Evolutionary conservation across 2,329 filamentous ascomycete genomes (phyloP), one percentile per base, ranked within the genome.

Genomic region (Epichloe gansuensis): DNA sequence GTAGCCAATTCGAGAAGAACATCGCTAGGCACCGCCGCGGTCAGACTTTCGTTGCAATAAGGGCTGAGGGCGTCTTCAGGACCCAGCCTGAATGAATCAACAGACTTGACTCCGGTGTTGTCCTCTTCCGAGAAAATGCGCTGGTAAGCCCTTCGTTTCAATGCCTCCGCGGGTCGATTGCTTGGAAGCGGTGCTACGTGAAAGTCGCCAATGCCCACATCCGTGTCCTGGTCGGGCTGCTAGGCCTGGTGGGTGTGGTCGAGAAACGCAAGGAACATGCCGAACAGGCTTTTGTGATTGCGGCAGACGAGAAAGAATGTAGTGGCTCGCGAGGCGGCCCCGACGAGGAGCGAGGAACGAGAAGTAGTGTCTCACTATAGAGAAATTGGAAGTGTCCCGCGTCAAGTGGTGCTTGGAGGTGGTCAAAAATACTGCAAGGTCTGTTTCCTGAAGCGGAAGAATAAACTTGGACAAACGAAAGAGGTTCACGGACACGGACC

Each of bases 121-220:
- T 52, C 50, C 8, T 55, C 52, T 9, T 60, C 55, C 3, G n/a
- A 15, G 6, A 28, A 35, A 34, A 11, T 3, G 25, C 11, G 6
- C 8, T 21, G 13, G 11, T 6, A 21, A 12, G 1, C 37, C 17
- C 50, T 23, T 17, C 59, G 56, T 25, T 60, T 47, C 12, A 57
- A 45, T 1, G 62, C 58, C 8, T 66, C 47, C 8, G 65, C 67
- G 15, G 61, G 52, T 15, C 61, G 63, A 31, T 55, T 52, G 46
- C 66, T 69, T 8, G 63, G 62, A n/a, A 61, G 57, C 17, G 67
- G 66, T 21, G 66, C 67, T 21, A 59, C 55, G 52, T 69, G 63
- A 48, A 70, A 67, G 47, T 62, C 61, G n/a, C 59, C 60, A 37
- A 48, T 37, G 12, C 59, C 59, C 53, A 60, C 58, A 35, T 59